phyloP scores from a whole-genome alignment of 805 yeast genomes.

The Candida namnaoensis region DNA sequence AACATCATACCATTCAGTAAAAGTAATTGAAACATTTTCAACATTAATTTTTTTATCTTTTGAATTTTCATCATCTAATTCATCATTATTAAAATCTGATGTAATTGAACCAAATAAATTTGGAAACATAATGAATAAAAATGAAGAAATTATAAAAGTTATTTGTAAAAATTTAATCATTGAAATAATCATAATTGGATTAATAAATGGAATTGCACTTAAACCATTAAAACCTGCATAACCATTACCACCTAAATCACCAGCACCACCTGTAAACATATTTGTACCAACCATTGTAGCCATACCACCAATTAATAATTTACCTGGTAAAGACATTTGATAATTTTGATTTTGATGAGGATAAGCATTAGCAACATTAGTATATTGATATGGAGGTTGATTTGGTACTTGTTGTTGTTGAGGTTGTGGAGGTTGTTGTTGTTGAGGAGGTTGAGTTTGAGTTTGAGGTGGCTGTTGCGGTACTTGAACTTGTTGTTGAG shows the following conservation, averaged over 20 bases:
- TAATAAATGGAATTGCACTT: slow-evolving; percentile 30
- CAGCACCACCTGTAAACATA: slow-evolving; percentile 18
- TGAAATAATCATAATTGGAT: slow-evolving; percentile 15
- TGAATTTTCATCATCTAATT: not conserved
- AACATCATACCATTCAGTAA: slow-evolving; percentile 14
- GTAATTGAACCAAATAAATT: slow-evolving; percentile 2
- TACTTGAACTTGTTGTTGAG: slow-evolving; percentile 1
- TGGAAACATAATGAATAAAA: slow-evolving; percentile 12
- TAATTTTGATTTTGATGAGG: not conserved
- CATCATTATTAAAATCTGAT: not conserved
- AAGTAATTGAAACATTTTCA: not conserved
- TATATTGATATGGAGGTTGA: slow-evolving; percentile 8
- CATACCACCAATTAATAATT: slow-evolving; percentile 38
- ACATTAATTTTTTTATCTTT: not conserved
- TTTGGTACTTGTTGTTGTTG: slow-evolving; percentile 2
- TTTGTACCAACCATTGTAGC: slow-evolving; percentile 35
- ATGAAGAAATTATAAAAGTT: slow-evolving; percentile 16
- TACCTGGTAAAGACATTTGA: slow-evolving; percentile 22
- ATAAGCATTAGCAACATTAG: slow-evolving; percentile 4
- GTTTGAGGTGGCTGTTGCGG: slow-evolving; percentile 9
- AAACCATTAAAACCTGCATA: slow-evolving; percentile 26
- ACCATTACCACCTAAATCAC: slow-evolving; percentile 16
- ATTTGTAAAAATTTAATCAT: slow-evolving; percentile 18
- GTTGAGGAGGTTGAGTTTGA: not conserved
- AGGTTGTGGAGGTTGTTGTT: too few species aligned